These are phyloP conservation scores for Aspergillus olivimuriae DNA, from an alignment of 495 filamentous ascomycete genomes.

Conservation along the genomic window DNA sequence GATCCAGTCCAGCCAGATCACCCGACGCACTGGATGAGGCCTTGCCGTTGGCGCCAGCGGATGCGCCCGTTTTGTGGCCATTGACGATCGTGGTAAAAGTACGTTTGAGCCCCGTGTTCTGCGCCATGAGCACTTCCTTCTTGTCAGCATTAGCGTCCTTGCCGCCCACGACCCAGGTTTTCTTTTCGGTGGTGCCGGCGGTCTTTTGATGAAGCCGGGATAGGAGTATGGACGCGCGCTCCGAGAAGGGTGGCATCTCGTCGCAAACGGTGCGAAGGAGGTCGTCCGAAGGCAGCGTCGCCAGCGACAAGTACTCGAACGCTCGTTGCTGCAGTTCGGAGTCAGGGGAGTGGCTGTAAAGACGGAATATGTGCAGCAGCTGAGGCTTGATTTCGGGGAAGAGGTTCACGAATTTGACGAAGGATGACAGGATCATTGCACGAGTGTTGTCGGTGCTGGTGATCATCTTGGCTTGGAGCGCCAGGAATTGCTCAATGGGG, in stretches of 20 bases:
- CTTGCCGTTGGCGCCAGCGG: slow-evolving; percentile 44
- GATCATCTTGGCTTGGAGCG: slow-evolving; percentile 83
- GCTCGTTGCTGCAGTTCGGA: slow-evolving; percentile 94
- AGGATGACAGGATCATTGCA: slow-evolving; percentile 89
- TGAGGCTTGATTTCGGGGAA: slow-evolving; percentile 99
- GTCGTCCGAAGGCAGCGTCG: slow-evolving; percentile 81
- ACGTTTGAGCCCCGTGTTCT: slow-evolving; percentile 76
- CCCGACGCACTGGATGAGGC: slow-evolving; percentile 30
- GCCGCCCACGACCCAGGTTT: slow-evolving; percentile 93
- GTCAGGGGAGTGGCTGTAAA: slow-evolving; percentile 93
- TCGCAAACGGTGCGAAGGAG: slow-evolving; percentile 93
- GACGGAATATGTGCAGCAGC: slow-evolving; percentile 78
- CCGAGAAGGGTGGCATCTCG: slow-evolving; percentile 98
- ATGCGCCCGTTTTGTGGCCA: slow-evolving; percentile 47
- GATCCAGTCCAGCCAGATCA: slow-evolving; percentile 77
- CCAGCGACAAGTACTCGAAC: slow-evolving; percentile 89
- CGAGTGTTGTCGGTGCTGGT: slow-evolving; percentile 82
- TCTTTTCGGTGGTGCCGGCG: slow-evolving; percentile 81
- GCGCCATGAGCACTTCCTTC: slow-evolving; percentile 73
- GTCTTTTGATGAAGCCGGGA: slow-evolving; percentile 93
- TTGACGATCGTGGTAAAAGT: slow-evolving; percentile 61
- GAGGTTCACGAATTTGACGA: slow-evolving; percentile 96
- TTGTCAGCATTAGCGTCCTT: slow-evolving; percentile 84
- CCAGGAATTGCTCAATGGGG: slow-evolving; percentile 96
- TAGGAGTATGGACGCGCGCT: slow-evolving; percentile 84